phyloP scores from a whole-genome alignment of 345 rosid species.

The Cardamine occulta region DNA sequence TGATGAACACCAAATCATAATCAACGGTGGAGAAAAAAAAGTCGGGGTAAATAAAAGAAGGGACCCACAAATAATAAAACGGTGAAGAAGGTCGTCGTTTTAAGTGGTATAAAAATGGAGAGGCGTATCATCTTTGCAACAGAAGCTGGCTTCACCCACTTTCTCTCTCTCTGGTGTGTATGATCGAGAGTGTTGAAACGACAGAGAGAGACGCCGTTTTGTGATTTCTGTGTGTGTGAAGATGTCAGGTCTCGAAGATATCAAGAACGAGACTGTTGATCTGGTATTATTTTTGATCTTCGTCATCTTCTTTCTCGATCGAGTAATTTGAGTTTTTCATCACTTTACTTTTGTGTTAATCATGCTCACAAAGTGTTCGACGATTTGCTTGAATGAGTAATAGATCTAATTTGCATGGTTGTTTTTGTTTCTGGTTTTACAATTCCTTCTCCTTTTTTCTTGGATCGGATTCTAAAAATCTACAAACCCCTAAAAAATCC shows the following conservation, averaged over 20 bases:
- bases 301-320: not conserved
- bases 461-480: constrained; percentile 31
- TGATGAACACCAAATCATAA: constrained; percentile 36
- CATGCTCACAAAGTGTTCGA: constrained; percentile 43
- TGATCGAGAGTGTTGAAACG: constrained; percentile 42
- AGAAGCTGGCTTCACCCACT: constrained; percentile 44
- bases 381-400: constrained; percentile 32
- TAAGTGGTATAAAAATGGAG: constrained; percentile 14
- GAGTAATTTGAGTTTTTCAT: not conserved
- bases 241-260: constrained; percentile 60
- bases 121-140: constrained; percentile 39
- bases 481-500: not conserved
- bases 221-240: constrained; percentile 4
- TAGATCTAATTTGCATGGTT: constrained; percentile 44
- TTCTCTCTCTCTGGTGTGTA: constrained; percentile 29
- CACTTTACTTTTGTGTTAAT: not conserved
- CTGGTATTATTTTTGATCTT: constrained; percentile 44
- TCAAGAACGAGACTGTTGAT: constrained; percentile 72
- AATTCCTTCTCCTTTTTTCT: not conserved
- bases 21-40: constrained; percentile 31
- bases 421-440: not conserved
- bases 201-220: constrained; percentile 41
- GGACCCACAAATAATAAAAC: constrained; percentile 39
- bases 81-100: constrained; percentile 36
- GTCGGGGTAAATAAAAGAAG: not conserved